Base-by-base conservation (phyloP, 2,329 filamentous ascomycete genomes). In the Tolypocladium endophyticum region DNA sequence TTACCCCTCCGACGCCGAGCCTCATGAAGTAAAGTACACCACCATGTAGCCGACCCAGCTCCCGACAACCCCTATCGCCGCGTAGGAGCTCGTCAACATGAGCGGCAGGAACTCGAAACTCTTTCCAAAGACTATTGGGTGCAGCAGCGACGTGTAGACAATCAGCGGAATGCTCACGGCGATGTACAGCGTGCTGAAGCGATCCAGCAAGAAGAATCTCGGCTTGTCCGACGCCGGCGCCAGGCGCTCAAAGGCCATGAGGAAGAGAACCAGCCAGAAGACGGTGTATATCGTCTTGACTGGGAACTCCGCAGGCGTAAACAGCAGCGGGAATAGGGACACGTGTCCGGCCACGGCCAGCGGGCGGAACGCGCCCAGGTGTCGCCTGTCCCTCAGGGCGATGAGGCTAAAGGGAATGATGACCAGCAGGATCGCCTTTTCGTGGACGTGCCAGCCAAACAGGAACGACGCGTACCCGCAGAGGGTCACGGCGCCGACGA, bases 381-480 rank as follows among this genome's bases (percentile, higher is more conserved):
- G 92, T 33, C 94, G 87, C 57, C 94, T 85, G 72, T 97, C 92
- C 71, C 88, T 89, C 57, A 97, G 83, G 0, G 93, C 92, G 61
- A 97, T 87, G 62, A 99, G 82, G 66, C 90, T 95, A 78, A 97
- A 97, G 0, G 94, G 94, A 56, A 97, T 89, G 65, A 99, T 92
- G 69, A 97, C 88, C 25, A 97, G 83, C 28, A 99, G 82, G 60
- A 99, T 89, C 1, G 94, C 94, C 74, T 99, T 99, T 71, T 99
- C 94, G 68, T 99, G 94, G 11, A 99, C 94, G 70, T 99, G 94
- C 92, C 93, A 99, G 60, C 94, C 93, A 67, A 97, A 97, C 12
- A 99, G 81, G 76, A 99, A 99, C 0, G 93, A 97, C 0, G 93
- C 89, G 70, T 97, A 99, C 61, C 90, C 94, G 69, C 94, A 97